A percentile compares a stretch with the other conserved stretches of the same genome.
Evolutionary conservation across 176 grass and related monocot species (phyloP).

Genomic region (Puccinellia tenuiflora): DNA sequence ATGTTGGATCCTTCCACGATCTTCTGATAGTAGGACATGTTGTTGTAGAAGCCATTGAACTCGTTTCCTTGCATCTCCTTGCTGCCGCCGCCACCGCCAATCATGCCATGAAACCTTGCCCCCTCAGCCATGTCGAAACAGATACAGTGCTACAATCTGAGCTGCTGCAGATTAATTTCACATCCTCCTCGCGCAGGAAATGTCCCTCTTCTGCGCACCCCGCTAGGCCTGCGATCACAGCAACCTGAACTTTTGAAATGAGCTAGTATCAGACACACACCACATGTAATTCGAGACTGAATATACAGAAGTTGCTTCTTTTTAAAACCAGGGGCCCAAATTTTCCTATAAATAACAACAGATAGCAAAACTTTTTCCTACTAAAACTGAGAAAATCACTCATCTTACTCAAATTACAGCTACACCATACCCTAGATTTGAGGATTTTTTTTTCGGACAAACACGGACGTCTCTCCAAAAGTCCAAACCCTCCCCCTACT

Average conservation of each 20-base stretch:
- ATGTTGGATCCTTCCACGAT: conserved; percentile 83
- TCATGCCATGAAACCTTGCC: conserved; percentile 49
- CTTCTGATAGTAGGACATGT: conserved; percentile 78
- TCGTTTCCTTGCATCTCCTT: conserved; percentile 51
- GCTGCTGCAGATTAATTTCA: background rate
- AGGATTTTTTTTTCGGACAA: background rate
- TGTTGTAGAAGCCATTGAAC: conserved; percentile 59
- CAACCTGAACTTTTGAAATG: background rate
- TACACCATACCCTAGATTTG: background rate
- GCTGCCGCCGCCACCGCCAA: conserved; percentile 30
- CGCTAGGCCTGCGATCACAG: conserved; percentile 13
- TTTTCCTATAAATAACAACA: conserved; percentile 4
- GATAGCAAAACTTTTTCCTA: background rate
- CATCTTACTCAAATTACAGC: background rate
- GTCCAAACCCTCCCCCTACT: background rate
- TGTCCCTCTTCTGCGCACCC: conserved; percentile 3
- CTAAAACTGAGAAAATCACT: background rate
- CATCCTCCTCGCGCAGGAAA: conserved; percentile 32
- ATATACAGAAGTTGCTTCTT: background rate
- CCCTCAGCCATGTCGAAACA: conserved; percentile 50
- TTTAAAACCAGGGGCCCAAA: background rate
- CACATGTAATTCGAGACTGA: background rate
- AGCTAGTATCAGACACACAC: background rate
- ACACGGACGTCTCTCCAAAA: background rate
- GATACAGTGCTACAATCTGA: background rate